phyloP scores from a whole-genome alignment of 768 basidiomycete species.

The Lentinula detonsa region DNA sequence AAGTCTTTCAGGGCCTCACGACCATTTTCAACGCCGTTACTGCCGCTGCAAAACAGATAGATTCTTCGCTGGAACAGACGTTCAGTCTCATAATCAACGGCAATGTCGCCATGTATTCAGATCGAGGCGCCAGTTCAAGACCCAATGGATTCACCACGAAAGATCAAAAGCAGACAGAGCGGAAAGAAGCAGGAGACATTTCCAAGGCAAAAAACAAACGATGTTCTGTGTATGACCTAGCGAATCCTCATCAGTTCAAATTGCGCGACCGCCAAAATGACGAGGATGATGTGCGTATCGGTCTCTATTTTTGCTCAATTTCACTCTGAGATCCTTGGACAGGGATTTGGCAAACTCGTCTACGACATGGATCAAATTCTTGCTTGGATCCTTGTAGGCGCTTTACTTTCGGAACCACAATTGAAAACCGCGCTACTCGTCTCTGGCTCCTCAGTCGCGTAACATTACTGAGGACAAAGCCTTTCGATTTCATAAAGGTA shows the following conservation, averaged over 20 bases:
- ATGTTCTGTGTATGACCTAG: neutral
- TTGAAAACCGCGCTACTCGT: neutral
- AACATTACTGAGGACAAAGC: neutral
- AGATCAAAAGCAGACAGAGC: too few relatives aligned
- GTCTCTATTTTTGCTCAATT: neutral
- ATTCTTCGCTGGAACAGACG: too few relatives aligned
- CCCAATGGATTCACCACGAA: neutral
- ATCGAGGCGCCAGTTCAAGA: neutral
- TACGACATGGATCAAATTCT: too few relatives aligned
- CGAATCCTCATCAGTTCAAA: neutral
- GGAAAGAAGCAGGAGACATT: too few relatives aligned
- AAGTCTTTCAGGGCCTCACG: too few relatives aligned
- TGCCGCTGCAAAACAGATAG: too few relatives aligned
- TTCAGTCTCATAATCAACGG: too few relatives aligned
- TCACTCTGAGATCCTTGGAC: neutral
- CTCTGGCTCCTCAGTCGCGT: neutral
- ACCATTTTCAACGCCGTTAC: too few relatives aligned
- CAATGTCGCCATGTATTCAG: neutral
- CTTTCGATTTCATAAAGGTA: neutral
- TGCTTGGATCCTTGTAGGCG: neutral
- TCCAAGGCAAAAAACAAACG: too few relatives aligned
- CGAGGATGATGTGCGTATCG: too few relatives aligned
- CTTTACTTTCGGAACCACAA: neutral
- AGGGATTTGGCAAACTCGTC: neutral
- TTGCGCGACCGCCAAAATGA: too few relatives aligned